Percentiles rank a stretch among this genome's conserved stretches.
Conservation (phyloP, 2,329 filamentous ascomycete species). For the Cladosporium sp. region DNA sequence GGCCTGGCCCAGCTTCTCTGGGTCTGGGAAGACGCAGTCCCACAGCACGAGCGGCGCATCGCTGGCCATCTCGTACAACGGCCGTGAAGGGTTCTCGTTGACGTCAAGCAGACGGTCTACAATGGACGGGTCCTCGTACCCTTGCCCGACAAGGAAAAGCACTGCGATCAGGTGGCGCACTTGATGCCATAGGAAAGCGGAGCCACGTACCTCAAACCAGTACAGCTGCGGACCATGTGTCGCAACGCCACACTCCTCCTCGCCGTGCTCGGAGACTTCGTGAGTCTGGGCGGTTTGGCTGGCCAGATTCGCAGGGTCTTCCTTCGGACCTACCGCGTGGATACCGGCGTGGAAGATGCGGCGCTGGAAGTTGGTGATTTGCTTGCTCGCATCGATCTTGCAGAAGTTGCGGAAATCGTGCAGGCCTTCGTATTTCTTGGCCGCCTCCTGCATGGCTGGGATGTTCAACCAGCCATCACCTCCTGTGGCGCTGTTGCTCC, state of each 20-base stretch:
- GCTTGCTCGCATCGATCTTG: conserved; percentile 87
- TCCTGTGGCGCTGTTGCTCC: conserved; percentile 20
- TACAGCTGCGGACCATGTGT: conserved; percentile 65
- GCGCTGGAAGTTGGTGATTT: conserved; percentile 79
- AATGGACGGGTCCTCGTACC: conserved; percentile 73
- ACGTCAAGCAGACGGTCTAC: conserved; percentile 75
- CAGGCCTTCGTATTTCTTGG: conserved; percentile 73
- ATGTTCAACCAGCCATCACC: conserved; percentile 80
- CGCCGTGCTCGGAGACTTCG: not conserved
- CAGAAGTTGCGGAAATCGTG: conserved; percentile 98
- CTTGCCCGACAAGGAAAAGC: conserved; percentile 89
- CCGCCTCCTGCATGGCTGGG: conserved; percentile 79
- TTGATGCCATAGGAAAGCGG: conserved; percentile 97
- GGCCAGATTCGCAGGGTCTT: conserved; percentile 40
- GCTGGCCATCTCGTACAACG: conserved; percentile 85
- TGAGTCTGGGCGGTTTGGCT: conserved; percentile 9
- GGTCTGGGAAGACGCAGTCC: conserved; percentile 83
- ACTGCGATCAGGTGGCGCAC: conserved; percentile 92
- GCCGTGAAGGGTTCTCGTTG: conserved; percentile 68
- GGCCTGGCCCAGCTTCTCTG: conserved; percentile 41
- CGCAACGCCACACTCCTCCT: conserved; percentile 5
- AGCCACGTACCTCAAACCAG: conserved; percentile 83
- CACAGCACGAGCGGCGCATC: conserved; percentile 90
- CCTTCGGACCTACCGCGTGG: conserved; percentile 56
- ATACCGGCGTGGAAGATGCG: conserved; percentile 80